Base-by-base conservation (phyloP, 768 basidiomycete genomes). In the Boletus huronensis region DNA sequence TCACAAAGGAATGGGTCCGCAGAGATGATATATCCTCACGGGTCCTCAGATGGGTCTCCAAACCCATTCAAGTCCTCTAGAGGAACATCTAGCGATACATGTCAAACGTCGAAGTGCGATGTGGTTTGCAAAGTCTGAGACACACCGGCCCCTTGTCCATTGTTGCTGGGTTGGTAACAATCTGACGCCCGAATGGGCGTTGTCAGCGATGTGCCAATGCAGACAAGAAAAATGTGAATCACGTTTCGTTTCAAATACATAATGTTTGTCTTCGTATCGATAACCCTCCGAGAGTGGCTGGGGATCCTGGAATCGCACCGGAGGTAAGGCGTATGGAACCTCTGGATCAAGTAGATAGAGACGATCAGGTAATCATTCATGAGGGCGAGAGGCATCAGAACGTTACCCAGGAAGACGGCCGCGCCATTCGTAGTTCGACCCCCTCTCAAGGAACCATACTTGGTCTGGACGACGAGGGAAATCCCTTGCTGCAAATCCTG, bases 261-360 rank as follows among this genome's bases (percentile, higher is more conserved):
- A 89, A 36, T 82, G 79, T 61, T 78, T 83, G 5, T 72, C 68
- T 38, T 81, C 77, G 57, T 89, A 90, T n/a, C 66, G 73, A 67
- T 79, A 82, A 46, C 70, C 69, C 3, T 71, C 53, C 1, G 85
- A 82, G 4, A 90, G 71, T 0, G 83, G 74, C 8, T 75, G 64
- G 3, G 87, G 82, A 63, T 89, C 83, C 52, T 81, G 70, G 58
- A 88, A 90, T n/a, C 88, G 76, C 17, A 64, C 69, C 0, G 87
- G 84, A 36, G 85, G 81, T 5, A 86, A 68, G 1, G 84, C 88
- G 61, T 85, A 91, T 3, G 88, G 86, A 38, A 90, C 73, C 72
- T 90, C 87, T 89, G 55, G 19, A 41, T 2, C 6, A 29, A 19
- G 23, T 28, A 6, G 21, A 39, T 19, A 26, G n/a, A 17, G 32